These are phyloP conservation scores for Micromonas commoda DNA, from an alignment of 139 green algal genomes.

Conservation along the genomic window DNA sequence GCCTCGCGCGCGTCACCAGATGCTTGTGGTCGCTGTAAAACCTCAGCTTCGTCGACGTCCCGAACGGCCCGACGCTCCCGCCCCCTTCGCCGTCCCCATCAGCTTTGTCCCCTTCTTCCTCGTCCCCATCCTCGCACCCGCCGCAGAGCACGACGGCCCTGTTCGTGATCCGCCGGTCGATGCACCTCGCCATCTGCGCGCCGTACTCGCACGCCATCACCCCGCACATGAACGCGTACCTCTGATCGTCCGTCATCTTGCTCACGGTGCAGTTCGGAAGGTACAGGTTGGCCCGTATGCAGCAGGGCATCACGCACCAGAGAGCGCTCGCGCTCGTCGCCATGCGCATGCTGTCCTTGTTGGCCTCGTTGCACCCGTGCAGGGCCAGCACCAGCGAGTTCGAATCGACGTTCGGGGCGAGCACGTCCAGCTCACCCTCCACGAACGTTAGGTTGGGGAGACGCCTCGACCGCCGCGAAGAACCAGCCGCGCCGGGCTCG, in stretches of 20 bases:
- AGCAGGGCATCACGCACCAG: slow-evolving; percentile 22
- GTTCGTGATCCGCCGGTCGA: slow-evolving; percentile 18
- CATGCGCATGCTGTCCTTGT: slow-evolving; percentile 13
- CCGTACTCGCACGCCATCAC: not conserved
- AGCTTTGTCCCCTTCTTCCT: not conserved
- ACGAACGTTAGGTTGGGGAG: not conserved
- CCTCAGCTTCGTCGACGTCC: not conserved
- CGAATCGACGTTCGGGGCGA: not conserved
- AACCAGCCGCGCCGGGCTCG: not conserved
- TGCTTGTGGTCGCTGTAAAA: not conserved
- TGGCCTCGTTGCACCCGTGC: slow-evolving; percentile 24
- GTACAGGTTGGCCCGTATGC: slow-evolving; percentile 12
- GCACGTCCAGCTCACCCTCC: not conserved
- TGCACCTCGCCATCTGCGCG: not conserved
- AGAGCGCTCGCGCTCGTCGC: not conserved
- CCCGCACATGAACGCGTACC: slow-evolving; percentile 17
- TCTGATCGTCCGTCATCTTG: not conserved
- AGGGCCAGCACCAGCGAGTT: not conserved
- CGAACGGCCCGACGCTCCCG: not conserved
- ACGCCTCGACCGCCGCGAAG: no score
- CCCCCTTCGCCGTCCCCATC: not conserved
- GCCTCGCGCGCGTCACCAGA: not conserved
- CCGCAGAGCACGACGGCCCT: not conserved
- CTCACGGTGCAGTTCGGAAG: not conserved
- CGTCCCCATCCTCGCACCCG: not conserved